phyloP scores from a whole-genome alignment of 140 eudicot species.

The Stevia rebaudiana region DNA sequence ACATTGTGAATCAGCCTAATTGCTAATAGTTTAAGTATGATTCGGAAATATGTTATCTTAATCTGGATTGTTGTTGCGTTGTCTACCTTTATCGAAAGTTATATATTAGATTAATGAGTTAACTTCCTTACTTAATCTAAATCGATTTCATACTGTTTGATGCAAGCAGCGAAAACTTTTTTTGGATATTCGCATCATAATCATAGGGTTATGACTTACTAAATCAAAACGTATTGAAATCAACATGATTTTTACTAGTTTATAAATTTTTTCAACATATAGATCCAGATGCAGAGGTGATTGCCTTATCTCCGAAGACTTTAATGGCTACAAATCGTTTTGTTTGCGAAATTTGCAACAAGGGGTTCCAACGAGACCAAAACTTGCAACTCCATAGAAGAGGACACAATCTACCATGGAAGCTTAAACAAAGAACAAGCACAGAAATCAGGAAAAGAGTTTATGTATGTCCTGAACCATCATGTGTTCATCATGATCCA shows the following conservation, averaged over 20 bases:
- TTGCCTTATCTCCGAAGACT: constrained; percentile 82
- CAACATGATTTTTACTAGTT: neutral
- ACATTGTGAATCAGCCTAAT: neutral
- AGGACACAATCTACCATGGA: constrained; percentile 97
- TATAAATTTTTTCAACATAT: constrained; percentile 1
- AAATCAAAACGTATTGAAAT: neutral
- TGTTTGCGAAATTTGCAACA: constrained; percentile 86
- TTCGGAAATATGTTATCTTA: constrained; percentile 5
- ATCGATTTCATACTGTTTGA: constrained; percentile 4
- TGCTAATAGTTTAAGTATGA: neutral
- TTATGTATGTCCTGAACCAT: constrained; percentile 89
- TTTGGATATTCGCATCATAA: neutral
- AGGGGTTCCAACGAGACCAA: constrained; percentile 97
- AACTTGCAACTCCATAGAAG: constrained; percentile 92
- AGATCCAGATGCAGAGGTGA: constrained; percentile 99
- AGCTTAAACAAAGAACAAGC: constrained; percentile 80
- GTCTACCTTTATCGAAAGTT: neutral
- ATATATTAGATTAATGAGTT: constrained; percentile 3
- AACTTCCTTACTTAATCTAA: neutral
- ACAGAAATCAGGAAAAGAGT: constrained; percentile 79
- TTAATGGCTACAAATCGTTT: constrained; percentile 89
- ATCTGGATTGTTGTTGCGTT: constrained; percentile 8
- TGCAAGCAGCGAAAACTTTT: neutral
- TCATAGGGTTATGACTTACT: neutral
- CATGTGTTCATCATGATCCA: constrained; percentile 92